These are phyloP conservation scores for Austroboletus rostrupii DNA, from an alignment of 1,284 basidiomycete species.

Conservation along the genomic window DNA sequence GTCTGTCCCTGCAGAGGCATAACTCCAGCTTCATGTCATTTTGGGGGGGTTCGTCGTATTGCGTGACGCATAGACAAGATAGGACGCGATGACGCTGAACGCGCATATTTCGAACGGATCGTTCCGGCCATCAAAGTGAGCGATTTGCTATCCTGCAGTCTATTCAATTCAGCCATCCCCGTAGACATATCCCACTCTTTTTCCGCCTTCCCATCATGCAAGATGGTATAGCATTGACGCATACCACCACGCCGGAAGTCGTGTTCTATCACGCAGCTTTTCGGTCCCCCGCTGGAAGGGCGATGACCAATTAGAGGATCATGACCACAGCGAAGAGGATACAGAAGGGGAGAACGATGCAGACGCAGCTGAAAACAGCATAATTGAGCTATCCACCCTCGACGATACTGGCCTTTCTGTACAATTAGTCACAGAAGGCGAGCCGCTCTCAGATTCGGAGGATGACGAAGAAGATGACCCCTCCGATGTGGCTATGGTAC, in stretches of 20 bases:
- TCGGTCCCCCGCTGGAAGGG: constrained; percentile 61
- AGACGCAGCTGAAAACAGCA: constrained; percentile 27
- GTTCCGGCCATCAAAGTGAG: constrained; percentile 64
- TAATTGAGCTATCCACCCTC: constrained; percentile 45
- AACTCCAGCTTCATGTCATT: no score
- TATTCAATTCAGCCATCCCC: not conserved
- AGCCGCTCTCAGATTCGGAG: constrained; percentile 52
- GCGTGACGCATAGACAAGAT: constrained; percentile 64
- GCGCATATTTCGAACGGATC: constrained; percentile 65
- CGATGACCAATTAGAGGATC: constrained; percentile 25
- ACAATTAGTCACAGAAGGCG: constrained; percentile 15
- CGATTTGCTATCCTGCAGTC: not conserved
- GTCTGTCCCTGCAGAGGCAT: no score
- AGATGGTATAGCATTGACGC: constrained; percentile 66
- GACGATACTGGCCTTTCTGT: constrained; percentile 34
- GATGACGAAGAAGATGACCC: constrained; percentile 61
- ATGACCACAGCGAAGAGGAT: constrained; percentile 22
- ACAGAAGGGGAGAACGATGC: constrained; percentile 30
- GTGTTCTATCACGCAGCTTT: constrained; percentile 92
- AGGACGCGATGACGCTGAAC: constrained; percentile 81
- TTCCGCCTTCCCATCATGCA: constrained; percentile 46
- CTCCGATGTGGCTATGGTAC: constrained; percentile 87
- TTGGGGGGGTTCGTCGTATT: not conserved
- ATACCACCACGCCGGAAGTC: constrained; percentile 90
- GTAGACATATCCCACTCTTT: constrained; percentile 70